These are phyloP conservation scores for Tolypocladium sp. DNA, from an alignment of 2,329 filamentous ascomycete species.

Conservation along the genomic window DNA sequence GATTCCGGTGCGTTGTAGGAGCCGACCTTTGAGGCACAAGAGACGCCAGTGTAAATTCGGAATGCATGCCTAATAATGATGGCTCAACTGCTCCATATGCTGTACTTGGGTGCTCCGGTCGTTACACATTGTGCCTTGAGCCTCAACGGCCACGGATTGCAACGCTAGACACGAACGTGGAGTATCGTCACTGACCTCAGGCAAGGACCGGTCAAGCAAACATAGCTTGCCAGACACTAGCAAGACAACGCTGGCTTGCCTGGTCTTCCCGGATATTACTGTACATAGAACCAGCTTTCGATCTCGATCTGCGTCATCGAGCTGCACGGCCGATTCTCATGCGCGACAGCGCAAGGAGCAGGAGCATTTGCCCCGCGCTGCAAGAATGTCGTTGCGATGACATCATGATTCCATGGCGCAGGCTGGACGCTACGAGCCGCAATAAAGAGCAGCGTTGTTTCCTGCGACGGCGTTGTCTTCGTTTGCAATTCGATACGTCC, in stretches of 20 bases:
- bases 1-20: no score
- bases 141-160: no score
- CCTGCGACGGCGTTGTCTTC: not conserved
- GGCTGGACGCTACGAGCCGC: not conserved
- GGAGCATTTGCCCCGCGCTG: constrained; percentile 6
- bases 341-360: not conserved
- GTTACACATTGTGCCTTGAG: no score
- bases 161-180: no score
- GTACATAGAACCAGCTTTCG: not conserved
- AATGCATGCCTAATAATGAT: no score
- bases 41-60: no score
- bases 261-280: no score
- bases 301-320: not conserved
- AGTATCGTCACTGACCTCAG: not conserved
- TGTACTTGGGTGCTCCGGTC: no score
- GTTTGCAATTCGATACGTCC: not conserved
- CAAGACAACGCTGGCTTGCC: no score
- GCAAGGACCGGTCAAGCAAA: not conserved
- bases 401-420: not conserved
- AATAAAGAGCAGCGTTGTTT: not conserved
- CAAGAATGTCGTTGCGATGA: constrained; percentile 2
- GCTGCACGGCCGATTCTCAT: not conserved
- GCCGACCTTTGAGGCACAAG: no score
- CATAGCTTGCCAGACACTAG: no score
- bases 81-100: no score